Base-by-base conservation (phyloP, 257 asterid species). In the Apocynum venetum region DNA sequence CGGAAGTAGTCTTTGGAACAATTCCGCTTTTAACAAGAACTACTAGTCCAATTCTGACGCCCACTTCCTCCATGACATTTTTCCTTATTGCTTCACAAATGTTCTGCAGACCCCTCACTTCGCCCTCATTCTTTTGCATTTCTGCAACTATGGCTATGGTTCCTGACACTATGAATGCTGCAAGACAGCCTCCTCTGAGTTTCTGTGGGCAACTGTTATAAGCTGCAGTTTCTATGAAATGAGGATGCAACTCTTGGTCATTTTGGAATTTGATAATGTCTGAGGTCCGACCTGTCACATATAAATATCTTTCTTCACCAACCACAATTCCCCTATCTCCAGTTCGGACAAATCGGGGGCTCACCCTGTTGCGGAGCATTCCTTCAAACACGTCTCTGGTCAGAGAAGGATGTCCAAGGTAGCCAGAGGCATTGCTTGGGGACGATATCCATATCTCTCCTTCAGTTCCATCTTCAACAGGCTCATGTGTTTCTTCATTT, bases 371-470 rank as follows among this genome's bases (percentile, higher is more conserved):
- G 12, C 73, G 79, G 2, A 89, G 14, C 71, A 89, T 79, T 11
- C 74, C 91, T 9, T 84, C 65, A 84, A 91, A 93, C 4, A 84
- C 84, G 14, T 91, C 85, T 4, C 80, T 85, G 10, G 93, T 91
- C 78, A 90, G 65, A 4, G 82, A 80, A 41, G 96, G 93, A 85
- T 93, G 98, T 57, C 80, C 85, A 68, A 93, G 91, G 79, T 93
- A 93, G 6, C 96, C 96, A 0, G 64, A 15, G 46, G 96, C 98
- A 47, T 86, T 91, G 86, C 98, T 91, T 1, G 96, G 91, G 49
- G 96, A 91, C 8, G 94, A 89, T 73, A 93, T 76, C 98, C 98
- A 93, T 67, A 93, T 91, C 85, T 91, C 98, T 48, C 98, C 98
- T 86, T 91, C 98, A 11, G 25, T n/a, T 6, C 96, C 98, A 71